Conservation (phyloP, 2,329 filamentous ascomycete species). For the Lomentospora prolificans region DNA sequence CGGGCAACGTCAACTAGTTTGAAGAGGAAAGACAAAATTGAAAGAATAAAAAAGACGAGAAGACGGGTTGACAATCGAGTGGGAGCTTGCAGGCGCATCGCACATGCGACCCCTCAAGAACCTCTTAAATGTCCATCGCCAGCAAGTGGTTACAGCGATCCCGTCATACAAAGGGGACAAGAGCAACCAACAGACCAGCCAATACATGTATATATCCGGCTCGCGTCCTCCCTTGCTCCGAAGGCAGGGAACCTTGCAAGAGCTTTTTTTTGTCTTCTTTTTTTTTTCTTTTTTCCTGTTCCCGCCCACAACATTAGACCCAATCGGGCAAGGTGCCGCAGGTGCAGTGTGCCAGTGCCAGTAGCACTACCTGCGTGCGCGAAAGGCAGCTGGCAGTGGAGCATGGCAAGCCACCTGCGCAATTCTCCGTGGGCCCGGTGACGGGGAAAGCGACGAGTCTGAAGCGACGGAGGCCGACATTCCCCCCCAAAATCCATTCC, state of each 20-base stretch:
- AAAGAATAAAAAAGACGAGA: neutral
- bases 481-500: too few species aligned
- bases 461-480: neutral
- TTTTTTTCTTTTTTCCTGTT: too few species aligned
- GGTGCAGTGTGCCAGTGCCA: too few species aligned
- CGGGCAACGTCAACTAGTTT: neutral
- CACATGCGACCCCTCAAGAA: too few species aligned
- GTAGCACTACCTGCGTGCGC: too few species aligned
- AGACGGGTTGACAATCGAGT: too few species aligned
- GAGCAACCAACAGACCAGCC: neutral
- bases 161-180: too few species aligned
- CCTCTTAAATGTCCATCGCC: too few species aligned
- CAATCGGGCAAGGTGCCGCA: neutral
- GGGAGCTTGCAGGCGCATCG: too few species aligned
- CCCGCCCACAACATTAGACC: neutral
- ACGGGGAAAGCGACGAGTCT: too few species aligned
- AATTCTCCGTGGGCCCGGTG: neutral
- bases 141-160: too few species aligned
- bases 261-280: neutral
- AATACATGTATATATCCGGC: neutral
- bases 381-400: neutral
- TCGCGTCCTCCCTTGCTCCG: neutral
- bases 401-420: too few species aligned
- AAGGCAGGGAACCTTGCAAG: neutral
- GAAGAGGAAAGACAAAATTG: neutral